phyloP scores from a whole-genome alignment of 305 asterid genomes.

The Fraxinus ornus region DNA sequence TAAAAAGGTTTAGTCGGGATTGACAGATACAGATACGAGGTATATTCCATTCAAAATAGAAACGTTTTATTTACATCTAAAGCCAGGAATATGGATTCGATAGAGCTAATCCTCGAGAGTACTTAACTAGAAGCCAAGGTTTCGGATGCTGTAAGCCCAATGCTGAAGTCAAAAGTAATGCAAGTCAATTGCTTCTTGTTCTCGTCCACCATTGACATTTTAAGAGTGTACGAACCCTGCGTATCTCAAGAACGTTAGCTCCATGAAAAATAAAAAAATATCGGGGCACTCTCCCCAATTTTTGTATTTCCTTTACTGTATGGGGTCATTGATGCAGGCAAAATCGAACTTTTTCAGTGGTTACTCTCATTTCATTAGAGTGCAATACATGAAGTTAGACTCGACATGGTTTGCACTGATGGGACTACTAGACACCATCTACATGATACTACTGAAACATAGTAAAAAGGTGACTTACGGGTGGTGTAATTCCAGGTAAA shows the following conservation, averaged over 20 bases:
- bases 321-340: neutral
- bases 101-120: constrained; percentile 3
- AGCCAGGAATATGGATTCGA: neutral
- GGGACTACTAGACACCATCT: neutral
- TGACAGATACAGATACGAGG: neutral
- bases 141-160: constrained; percentile 48
- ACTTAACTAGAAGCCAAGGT: constrained; percentile 46
- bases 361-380: neutral
- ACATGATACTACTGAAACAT: neutral
- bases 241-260: constrained; percentile 1
- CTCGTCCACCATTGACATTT: constrained; percentile 59
- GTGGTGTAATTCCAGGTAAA: constrained; percentile 80
- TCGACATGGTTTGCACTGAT: neutral
- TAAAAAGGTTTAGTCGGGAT: neutral
- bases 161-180: constrained; percentile 71
- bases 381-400: neutral
- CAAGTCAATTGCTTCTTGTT: constrained; percentile 58
- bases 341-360: neutral
- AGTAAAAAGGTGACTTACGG: constrained; percentile 50
- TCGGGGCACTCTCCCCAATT: neutral
- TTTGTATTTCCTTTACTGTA: neutral
- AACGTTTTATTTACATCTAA: constrained; percentile 7
- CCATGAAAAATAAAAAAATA: neutral
- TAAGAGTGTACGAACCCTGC: constrained; percentile 77
- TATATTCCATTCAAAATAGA: neutral